phyloP scores from a whole-genome alignment of 805 yeast species.

The Lipomyces mesembrius region DNA sequence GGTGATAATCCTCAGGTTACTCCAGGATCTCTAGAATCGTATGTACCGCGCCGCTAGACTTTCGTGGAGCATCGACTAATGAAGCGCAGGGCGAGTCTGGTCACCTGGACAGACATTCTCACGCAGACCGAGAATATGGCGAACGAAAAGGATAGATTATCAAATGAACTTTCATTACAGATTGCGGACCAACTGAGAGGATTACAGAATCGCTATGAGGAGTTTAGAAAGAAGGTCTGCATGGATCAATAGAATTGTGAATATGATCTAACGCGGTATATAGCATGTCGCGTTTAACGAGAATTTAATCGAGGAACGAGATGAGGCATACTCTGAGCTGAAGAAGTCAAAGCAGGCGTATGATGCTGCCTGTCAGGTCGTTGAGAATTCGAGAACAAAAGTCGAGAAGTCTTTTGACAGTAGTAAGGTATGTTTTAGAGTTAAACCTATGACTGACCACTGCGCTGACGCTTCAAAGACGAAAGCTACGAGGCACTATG shows the following conservation, averaged over 20 bases:
- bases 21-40: slow-evolving; percentile 84
- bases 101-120: slow-evolving; percentile 87
- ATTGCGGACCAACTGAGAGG: slow-evolving; percentile 64
- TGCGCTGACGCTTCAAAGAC: slow-evolving; percentile 9
- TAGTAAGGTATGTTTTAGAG: slow-evolving; percentile 46
- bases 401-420: slow-evolving; percentile 60
- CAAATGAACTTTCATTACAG: slow-evolving; percentile 62
- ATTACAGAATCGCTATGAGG: slow-evolving; percentile 58
- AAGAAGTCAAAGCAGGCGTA: slow-evolving; percentile 73
- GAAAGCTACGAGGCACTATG: slow-evolving; percentile 35
- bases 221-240: slow-evolving; percentile 50
- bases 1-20: slow-evolving; percentile 91
- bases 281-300: slow-evolving; percentile 64
- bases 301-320: slow-evolving; percentile 56
- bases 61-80: neutral
- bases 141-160: slow-evolving; percentile 63
- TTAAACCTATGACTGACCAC: neutral
- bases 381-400: slow-evolving; percentile 81
- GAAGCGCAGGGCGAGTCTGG: slow-evolving; percentile 71
- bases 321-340: slow-evolving; percentile 58
- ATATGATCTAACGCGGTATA: slow-evolving; percentile 3
- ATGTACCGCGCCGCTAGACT: neutral
- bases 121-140: slow-evolving; percentile 82
- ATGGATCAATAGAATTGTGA: neutral
- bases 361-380: slow-evolving; percentile 75